phyloP scores from a whole-genome alignment of 225 moss, liverwort and hornwort genomes.

The Sphagnum tenellum region DNA sequence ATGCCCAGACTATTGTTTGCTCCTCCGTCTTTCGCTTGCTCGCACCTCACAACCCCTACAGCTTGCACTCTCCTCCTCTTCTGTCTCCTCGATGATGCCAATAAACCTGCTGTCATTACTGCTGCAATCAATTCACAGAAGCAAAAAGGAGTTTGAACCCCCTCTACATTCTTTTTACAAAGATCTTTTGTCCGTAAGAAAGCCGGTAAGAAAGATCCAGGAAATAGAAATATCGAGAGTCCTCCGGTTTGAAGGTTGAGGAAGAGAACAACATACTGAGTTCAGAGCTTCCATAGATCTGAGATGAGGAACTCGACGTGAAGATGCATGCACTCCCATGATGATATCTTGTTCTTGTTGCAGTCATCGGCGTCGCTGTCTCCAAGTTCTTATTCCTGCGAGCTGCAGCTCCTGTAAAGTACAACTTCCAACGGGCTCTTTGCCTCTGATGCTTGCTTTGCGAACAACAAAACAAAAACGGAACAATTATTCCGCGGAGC shows the following conservation, averaged over 20 bases:
- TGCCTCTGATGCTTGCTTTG: too few relatives aligned
- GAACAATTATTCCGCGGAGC: too few relatives aligned
- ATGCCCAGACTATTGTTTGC: conserved; percentile 44
- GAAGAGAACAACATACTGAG: conserved; percentile 13
- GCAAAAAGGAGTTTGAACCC: not conserved
- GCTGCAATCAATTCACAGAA: conserved; percentile 12
- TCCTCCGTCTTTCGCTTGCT: conserved; percentile 25
- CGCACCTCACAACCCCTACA: conserved; percentile 13
- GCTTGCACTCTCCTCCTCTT: conserved; percentile 2
- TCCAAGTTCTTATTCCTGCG: conserved; percentile 11
- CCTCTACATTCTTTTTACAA: not conserved
- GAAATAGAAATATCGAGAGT: not conserved
- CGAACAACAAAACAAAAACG: too few relatives aligned
- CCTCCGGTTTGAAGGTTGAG: not conserved
- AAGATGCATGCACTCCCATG: conserved; percentile 14
- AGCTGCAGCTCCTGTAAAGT: conserved; percentile 9
- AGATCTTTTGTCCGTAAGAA: not conserved
- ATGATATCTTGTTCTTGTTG: conserved; percentile 4
- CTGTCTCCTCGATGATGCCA: conserved; percentile 13
- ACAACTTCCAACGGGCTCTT: too few relatives aligned
- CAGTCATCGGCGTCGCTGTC: conserved; percentile 7
- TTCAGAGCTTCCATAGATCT: conserved; percentile 13
- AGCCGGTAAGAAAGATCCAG: not conserved
- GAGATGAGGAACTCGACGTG: conserved; percentile 25
- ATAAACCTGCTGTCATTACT: conserved; percentile 11